Evolutionary conservation across 2,329 filamentous ascomycete species (phyloP).

Genomic region (Penicillium sp.): DNA sequence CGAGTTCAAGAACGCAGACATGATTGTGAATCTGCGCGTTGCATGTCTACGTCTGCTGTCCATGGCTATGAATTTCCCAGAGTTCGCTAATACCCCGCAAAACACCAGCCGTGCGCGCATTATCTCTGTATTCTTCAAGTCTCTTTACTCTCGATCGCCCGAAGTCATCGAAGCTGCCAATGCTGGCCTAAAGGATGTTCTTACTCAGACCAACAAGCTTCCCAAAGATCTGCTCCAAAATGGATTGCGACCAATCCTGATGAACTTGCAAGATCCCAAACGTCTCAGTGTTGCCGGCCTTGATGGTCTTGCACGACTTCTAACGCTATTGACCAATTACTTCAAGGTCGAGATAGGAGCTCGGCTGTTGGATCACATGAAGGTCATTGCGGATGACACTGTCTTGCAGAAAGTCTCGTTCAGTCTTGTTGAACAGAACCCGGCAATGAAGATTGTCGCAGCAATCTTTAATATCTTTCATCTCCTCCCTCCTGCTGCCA

Average conservation of each 20-base stretch:
- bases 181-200: conserved; percentile 76
- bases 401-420: conserved; percentile 87
- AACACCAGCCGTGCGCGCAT: conserved; percentile 62
- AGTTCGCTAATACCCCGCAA: conserved; percentile 72
- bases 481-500: conserved; percentile 82
- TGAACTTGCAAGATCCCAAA: conserved; percentile 90
- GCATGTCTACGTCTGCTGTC: conserved; percentile 90
- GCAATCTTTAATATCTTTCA: conserved; percentile 97
- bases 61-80: conserved; percentile 86
- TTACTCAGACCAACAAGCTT: conserved; percentile 82
- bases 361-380: conserved; percentile 87
- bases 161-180: conserved; percentile 93
- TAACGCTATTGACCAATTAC: conserved; percentile 92
- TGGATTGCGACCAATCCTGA: conserved; percentile 87
- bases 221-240: conserved; percentile 94
- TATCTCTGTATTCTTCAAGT: conserved; percentile 96
- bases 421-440: conserved; percentile 86
- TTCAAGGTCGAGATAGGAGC: conserved; percentile 98
- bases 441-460: conserved; percentile 87
- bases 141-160: conserved; percentile 84
- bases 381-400: conserved; percentile 74
- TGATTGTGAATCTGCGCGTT: conserved; percentile 84
- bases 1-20: conserved; percentile 91
- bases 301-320: conserved; percentile 79
- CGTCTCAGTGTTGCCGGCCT: conserved; percentile 81